Evolutionary conservation across 108 stramenopile species (phyloP), one percentile per base, ranked within the genome.

Genomic region (Aurantiochytrium sp.): DNA sequence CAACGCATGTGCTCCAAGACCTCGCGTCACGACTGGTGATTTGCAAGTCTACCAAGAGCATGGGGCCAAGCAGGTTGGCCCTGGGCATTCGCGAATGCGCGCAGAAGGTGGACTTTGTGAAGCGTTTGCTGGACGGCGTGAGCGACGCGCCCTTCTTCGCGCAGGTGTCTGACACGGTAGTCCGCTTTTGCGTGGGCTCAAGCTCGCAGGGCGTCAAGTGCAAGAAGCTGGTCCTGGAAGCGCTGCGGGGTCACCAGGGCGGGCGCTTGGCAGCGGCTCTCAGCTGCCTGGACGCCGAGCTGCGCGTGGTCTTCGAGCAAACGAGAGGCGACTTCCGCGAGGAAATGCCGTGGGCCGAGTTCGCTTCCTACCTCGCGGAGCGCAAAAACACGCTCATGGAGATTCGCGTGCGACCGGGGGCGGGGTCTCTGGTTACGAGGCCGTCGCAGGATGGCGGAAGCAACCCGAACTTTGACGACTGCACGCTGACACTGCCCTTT

Each of bases 321-420:
- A 81, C 73, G 39, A 6, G 32, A 6, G 73, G 73, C 15, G 45
- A 81, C 45, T 81, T 81, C 32, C 73, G 73, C n/a, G 73, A 81
- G 45, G 42, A 81, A 42, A 81, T 81, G 73, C 1, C 42, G 3
- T 81, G 73, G 73, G n/a, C 39, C 30, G 73, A 81, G 45, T 81
- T 81, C 32, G 4, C 45, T 48, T 6, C 73, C 6, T 81, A 81
- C 73, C 39, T 81, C 24, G 39, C 73, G 8, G 73, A 81, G 39
- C 6, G 24, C 19, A 37, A 24, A 2, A 41, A 81, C 24, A 39
- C 73, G 0, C 42, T 48, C 2, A 24, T 81, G 12, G 24, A 48
- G 12, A 12, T 48, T 48, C 17, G 45, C 21, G 73, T 81, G 6
- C n/a, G 21, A 30, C 73, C 73, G 10, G 73, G 73, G 6, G 24